phyloP scores from a whole-genome alignment of 148 eudicot species.

The Persicaria tinctoria region DNA sequence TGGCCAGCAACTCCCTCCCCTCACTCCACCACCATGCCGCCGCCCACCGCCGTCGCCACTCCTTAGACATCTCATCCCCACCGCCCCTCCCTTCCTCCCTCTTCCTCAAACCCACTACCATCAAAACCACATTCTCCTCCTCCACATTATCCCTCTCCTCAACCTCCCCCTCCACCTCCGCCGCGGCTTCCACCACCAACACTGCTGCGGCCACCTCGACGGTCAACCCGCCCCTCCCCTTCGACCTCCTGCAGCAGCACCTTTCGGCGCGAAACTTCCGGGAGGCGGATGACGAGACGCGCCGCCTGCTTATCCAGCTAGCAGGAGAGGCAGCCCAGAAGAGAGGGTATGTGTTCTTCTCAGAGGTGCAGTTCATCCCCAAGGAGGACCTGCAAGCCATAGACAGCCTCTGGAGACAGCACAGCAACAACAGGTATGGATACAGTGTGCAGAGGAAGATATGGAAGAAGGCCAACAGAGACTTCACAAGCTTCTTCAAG shows the following conservation, averaged over 20 bases:
- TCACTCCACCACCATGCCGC: slow-evolving; percentile 29
- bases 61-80: slow-evolving; percentile 38
- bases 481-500: slow-evolving; percentile 62
- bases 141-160: slow-evolving; percentile 13
- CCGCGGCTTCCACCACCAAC: slow-evolving; percentile 29
- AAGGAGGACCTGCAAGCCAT: slow-evolving; percentile 45
- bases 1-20: neutral
- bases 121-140: slow-evolving; percentile 1
- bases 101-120: slow-evolving; percentile 17
- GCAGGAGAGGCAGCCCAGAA: slow-evolving; percentile 68
- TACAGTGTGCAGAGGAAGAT: slow-evolving; percentile 74
- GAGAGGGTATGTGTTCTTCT: slow-evolving; percentile 88
- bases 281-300: slow-evolving; percentile 80
- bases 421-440: slow-evolving; percentile 47
- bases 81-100: slow-evolving; percentile 15
- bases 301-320: slow-evolving; percentile 74
- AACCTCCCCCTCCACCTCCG: slow-evolving; percentile 17
- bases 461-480: slow-evolving; percentile 44
- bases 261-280: slow-evolving; percentile 48
- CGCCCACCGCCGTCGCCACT: slow-evolving; percentile 35
- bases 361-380: slow-evolving; percentile 71
- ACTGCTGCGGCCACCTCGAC: slow-evolving; percentile 9
- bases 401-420: slow-evolving; percentile 54
- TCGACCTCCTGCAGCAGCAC: slow-evolving; percentile 48
- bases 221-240: slow-evolving; percentile 21